phyloP scores from a whole-genome alignment of 2,329 filamentous ascomycete species.

The Alternaria longipes region DNA sequence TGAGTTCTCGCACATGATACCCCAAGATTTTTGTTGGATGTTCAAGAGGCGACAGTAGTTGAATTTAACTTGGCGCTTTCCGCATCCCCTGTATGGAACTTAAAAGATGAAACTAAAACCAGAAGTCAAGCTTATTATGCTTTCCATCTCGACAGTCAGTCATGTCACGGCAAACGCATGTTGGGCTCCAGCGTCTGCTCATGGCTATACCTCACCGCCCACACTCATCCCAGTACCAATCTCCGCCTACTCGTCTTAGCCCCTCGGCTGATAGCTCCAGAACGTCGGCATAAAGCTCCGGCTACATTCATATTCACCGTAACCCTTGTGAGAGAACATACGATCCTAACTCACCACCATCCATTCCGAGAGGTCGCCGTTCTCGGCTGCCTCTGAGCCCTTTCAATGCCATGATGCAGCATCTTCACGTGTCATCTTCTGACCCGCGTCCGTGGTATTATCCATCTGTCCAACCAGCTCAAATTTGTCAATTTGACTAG shows the following conservation, averaged over 20 bases:
- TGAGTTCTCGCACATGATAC: slow-evolving; percentile 14
- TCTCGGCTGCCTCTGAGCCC: background rate
- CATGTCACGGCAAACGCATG: background rate
- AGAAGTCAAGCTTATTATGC: background rate
- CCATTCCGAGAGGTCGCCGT: background rate
- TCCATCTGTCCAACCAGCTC: background rate
- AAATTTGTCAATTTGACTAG: background rate
- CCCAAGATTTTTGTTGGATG: slow-evolving; percentile 5
- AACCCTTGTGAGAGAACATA: background rate
- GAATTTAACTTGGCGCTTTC: background rate
- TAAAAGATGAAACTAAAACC: background rate
- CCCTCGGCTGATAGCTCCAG: background rate
- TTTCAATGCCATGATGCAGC: background rate
- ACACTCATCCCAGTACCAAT: background rate
- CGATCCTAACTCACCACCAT: background rate
- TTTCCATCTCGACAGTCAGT: background rate
- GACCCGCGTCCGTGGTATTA: background rate
- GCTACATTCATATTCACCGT: background rate
- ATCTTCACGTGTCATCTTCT: background rate
- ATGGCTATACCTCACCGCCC: background rate
- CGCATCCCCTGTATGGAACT: background rate
- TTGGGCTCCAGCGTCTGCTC: background rate
- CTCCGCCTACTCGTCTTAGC: background rate
- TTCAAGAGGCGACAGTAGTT: background rate
- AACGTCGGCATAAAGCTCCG: background rate